Base-by-base conservation (phyloP, 495 filamentous ascomycete genomes). In the Penicillium taxi region DNA sequence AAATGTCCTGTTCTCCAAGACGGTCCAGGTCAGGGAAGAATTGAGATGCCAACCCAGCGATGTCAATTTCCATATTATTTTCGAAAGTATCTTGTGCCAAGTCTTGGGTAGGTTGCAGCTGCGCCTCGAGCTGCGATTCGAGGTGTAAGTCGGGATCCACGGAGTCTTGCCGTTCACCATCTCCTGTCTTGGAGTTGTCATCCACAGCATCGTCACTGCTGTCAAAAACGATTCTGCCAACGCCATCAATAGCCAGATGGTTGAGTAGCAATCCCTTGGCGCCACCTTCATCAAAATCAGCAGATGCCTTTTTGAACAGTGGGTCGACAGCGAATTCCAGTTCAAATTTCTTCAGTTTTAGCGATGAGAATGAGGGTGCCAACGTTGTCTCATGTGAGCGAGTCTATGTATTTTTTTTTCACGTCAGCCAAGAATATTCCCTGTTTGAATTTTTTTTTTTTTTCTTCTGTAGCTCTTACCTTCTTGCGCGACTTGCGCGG, bases 201-300 rank as follows among this genome's bases (percentile, higher is more conserved):
- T 91, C 84, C 29, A 77, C 74, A 32, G 78, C 72, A 50, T 99
- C 93, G 55, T 99, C 91, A 40, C 87, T 95, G 64, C 88, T 95
- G 53, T 96, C 91, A 48, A 99, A 99, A 15, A 96, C 89, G 44
- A 99, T 99, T 26, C 88, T 74, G 18, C 91, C 91, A 43, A 85
- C 72, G 5, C 77, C 72, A 61, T 99, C 91, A 41, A 99, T 96
- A 35, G 87, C 79, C 11, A 99, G 72, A 59, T 96, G 88, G 56
- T 99, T 99, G 12, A 99, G 69, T 14, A 99, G 68, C 22, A 99
- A 70, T 2, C 91, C 91, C 63, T 96, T 99, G 12, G 93, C 93
- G 33, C 91, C 91, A 16, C 91, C 91, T 65, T 99, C 91, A 52
- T 99, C 91, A 52, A 96, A 96, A 58, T 99, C 91, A 15, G 91